Percentiles rank a stretch among this genome's conserved stretches.
phyloP scores from a whole-genome alignment of 495 filamentous ascomycete species.

The Tetracladium setigerum region DNA sequence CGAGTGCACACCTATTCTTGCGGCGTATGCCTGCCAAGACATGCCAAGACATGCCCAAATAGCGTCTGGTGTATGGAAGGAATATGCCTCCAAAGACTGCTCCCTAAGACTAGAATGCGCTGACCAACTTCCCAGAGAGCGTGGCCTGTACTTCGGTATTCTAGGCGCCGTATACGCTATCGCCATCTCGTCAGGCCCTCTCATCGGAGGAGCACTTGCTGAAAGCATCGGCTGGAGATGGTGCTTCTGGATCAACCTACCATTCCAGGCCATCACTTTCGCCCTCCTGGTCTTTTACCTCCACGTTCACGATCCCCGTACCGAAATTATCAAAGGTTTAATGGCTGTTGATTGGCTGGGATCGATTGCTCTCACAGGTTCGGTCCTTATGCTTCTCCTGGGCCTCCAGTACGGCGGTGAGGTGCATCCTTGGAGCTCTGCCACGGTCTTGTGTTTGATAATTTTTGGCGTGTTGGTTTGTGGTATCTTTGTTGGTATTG shows the following conservation, averaged over 20 bases:
- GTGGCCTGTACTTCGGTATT: conserved; percentile 47
- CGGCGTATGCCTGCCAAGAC: no score
- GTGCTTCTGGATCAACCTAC: conserved; percentile 63
- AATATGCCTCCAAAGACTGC: background rate
- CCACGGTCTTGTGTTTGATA: conserved; percentile 66
- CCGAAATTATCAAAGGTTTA: conserved; percentile 57
- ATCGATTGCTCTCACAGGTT: conserved; percentile 56
- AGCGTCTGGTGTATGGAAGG: no score
- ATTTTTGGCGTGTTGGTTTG: conserved; percentile 59
- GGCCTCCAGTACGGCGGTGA: conserved; percentile 70
- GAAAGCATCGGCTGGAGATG: conserved; percentile 62
- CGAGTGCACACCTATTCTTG: no score
- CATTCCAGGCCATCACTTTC: conserved; percentile 21
- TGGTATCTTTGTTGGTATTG: conserved; percentile 50
- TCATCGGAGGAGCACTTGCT: conserved; percentile 52
- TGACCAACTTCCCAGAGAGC: conserved; percentile 34
- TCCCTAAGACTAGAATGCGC: background rate
- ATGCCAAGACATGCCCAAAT: no score
- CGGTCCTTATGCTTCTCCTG: conserved; percentile 69
- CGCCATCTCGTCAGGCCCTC: conserved; percentile 63
- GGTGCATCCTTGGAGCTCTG: conserved; percentile 65
- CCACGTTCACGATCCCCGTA: conserved; percentile 65
- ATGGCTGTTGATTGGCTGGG: conserved; percentile 70
- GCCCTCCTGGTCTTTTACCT: conserved; percentile 60
- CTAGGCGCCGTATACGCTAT: conserved; percentile 63